These are phyloP conservation scores for Saccharomycopsis sp. DNA, from an alignment of 805 yeast species.

Conservation along the genomic window DNA sequence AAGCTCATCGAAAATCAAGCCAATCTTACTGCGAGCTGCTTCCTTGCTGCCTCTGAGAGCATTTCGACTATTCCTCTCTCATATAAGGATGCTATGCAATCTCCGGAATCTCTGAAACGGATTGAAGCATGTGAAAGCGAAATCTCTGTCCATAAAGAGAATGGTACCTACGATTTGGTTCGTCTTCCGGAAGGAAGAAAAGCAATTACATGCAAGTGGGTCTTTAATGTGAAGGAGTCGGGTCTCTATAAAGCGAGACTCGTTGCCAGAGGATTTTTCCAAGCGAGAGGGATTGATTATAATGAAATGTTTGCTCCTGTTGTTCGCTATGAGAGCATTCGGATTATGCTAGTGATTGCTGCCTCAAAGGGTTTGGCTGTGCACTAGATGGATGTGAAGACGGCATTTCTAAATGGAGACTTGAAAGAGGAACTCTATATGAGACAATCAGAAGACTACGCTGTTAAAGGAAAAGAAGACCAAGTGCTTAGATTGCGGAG, in stretches of 20 bases:
- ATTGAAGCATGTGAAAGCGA: slow-evolving; percentile 7
- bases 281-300: slow-evolving; percentile 26
- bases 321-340: slow-evolving; percentile 22
- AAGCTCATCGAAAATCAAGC: background rate
- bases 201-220: slow-evolving; percentile 22
- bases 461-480: background rate
- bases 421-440: slow-evolving; percentile 8
- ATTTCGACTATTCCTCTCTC: background rate
- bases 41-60: background rate
- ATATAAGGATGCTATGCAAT: background rate
- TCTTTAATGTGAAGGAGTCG: slow-evolving; percentile 21
- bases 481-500: slow-evolving; percentile 16
- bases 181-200: slow-evolving; percentile 13
- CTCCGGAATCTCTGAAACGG: slow-evolving; percentile 8
- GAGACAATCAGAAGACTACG: slow-evolving; percentile 14
- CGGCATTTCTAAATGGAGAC: slow-evolving; percentile 22
- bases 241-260: slow-evolving; percentile 24
- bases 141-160: slow-evolving; percentile 7
- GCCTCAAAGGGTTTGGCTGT: slow-evolving; percentile 2
- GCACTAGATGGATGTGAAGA: slow-evolving; percentile 25
- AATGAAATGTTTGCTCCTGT: slow-evolving; percentile 28
- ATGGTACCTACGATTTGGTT: slow-evolving; percentile 14
- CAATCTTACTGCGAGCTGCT: background rate
- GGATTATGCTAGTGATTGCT: slow-evolving; percentile 15
- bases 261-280: slow-evolving; percentile 26